Percentiles rank a stretch among this genome's conserved stretches.
Conservation (phyloP, 345 rosid species). For the Camelina hispida region DNA sequence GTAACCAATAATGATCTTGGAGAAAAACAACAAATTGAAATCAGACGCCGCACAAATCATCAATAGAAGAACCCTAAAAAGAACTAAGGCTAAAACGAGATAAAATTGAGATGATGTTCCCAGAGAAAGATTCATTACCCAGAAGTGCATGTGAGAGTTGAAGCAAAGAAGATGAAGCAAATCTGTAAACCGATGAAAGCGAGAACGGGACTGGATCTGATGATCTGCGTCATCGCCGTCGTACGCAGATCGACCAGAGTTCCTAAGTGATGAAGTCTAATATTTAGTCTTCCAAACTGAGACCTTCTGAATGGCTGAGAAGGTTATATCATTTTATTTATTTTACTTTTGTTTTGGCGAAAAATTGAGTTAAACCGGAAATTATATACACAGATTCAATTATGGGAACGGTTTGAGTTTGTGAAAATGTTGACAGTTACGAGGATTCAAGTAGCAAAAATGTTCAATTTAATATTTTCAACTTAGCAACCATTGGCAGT, state of each 20-base stretch:
- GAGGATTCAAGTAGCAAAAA: too few species aligned
- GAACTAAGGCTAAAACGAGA: conserved; percentile 4
- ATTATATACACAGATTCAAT: too few species aligned
- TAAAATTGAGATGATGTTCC: not conserved
- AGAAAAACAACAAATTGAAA: conserved; percentile 1
- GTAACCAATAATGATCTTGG: too few species aligned
- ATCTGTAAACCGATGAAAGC: conserved; percentile 39
- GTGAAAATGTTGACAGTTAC: too few species aligned
- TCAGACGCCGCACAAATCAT: not conserved
- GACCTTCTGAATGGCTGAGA: not conserved
- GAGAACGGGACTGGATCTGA: conserved; percentile 45
- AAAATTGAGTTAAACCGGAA: too few species aligned
- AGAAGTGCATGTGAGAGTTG: conserved; percentile 48
- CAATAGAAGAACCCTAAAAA: not conserved
- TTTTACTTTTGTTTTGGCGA: too few species aligned
- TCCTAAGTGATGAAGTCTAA: not conserved
- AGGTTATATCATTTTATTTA: not conserved
- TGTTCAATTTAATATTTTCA: too few species aligned
- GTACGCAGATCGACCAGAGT: too few species aligned
- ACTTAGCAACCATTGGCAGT: too few species aligned
- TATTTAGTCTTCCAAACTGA: not conserved
- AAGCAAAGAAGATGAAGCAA: conserved; percentile 40
- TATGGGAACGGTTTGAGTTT: too few species aligned
- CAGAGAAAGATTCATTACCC: conserved; percentile 42
- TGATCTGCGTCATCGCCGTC: conserved; percentile 45